These are phyloP conservation scores for Tetrapisispora namnaoensis DNA, from an alignment of 805 yeast species.

Conservation along the genomic window DNA sequence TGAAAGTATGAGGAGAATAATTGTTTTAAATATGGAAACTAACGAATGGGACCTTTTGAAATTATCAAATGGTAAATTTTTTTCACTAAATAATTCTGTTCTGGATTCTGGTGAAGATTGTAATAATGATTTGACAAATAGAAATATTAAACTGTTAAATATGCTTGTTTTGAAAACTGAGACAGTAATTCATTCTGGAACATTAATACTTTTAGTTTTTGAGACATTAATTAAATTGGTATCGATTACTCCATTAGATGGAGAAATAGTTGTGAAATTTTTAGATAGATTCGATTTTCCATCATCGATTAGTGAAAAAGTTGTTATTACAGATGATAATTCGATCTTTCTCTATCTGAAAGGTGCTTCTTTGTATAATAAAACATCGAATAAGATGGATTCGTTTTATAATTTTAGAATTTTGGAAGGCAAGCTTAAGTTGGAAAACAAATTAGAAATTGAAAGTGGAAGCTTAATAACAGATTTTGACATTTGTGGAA, in stretches of 20 bases:
- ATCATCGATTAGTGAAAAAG: slow-evolving; percentile 1
- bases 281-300: slow-evolving; percentile 4
- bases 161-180: slow-evolving; percentile 8
- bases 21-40: slow-evolving; percentile 14
- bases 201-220: slow-evolving; percentile 9
- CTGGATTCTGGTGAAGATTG: slow-evolving; percentile 1
- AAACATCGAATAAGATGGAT: background rate
- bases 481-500: slow-evolving; percentile 11
- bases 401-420: background rate
- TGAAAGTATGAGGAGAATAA: slow-evolving; percentile 19
- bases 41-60: slow-evolving; percentile 23
- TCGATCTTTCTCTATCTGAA: background rate
- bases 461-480: slow-evolving; percentile 7
- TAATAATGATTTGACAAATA: background rate
- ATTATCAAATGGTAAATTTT: slow-evolving; percentile 19
- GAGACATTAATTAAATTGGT: slow-evolving; percentile 11
- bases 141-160: background rate
- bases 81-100: slow-evolving; percentile 11
- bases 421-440: background rate
- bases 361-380: background rate
- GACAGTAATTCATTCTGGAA: background rate
- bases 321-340: slow-evolving; percentile 1
- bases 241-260: slow-evolving; percentile 10
- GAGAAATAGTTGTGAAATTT: slow-evolving; percentile 8
- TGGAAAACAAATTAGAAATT: slow-evolving; percentile 4